Base-by-base conservation (phyloP, 208 protist genomes). In the Endotrypanum monterogeii region DNA sequence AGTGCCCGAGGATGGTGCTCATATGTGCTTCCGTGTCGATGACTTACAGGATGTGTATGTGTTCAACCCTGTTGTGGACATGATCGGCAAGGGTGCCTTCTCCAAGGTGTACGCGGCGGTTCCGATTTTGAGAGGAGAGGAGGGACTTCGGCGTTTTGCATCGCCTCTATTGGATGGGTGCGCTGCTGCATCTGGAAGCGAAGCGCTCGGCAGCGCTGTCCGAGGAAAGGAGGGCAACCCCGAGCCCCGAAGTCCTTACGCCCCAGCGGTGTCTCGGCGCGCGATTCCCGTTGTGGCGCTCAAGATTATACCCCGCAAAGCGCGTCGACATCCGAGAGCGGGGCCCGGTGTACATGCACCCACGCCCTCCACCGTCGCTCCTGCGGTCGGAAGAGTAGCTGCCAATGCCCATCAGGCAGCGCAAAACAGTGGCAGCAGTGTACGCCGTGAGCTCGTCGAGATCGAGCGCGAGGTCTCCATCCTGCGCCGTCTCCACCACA, bases 391-490 rank as follows among this genome's bases (percentile, higher is more conserved):
- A 44, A 30, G 60, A 35, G 23, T 16, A 7, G n/a, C 57, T 50
- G 25, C 67, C 8, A 50, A 57, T 11, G 62, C 23, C 32, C 46
- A 28, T 6, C 41, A 52, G 4, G 66, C 23, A 28, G 16, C 39
- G 32, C 39, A 46, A 8, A 54, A 57, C 39, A 61, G 46, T 14
- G 70, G 75, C 50, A 63, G 57, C 70, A 79, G 71, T 55, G 71
- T 78, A 11, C 74, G 80, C 0, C 63, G 71, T 28, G 83, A 93
- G 60, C 67, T 93, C 7, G 76, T 89, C 6, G 87, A 92, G 69
- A 84, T 96, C 52, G 89, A 91, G 76, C 85, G 89, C 2, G 89
- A 96, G 74, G 87, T 96, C 35, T 85, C 83, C 18, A 85, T 94
- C 51, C 63, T 96, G 63, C 83, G 88, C 16, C 73, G 79, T 16